phyloP scores from a whole-genome alignment of 164 flowering plant species.

The Piper longum region DNA sequence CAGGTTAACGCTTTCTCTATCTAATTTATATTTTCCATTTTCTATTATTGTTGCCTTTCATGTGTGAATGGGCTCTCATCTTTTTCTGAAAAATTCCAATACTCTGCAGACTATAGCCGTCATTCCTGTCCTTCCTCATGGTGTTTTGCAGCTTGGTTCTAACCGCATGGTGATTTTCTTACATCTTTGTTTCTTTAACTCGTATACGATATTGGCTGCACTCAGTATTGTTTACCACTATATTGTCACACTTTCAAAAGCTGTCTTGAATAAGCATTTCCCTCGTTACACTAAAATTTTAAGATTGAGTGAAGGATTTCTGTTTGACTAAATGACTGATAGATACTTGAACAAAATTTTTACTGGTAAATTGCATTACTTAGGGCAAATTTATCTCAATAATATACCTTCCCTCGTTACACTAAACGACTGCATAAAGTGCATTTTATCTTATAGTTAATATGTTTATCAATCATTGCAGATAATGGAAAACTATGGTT shows the following conservation, averaged over 20 bases:
- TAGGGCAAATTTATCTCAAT: no score
- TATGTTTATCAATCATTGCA: conserved; percentile 19
- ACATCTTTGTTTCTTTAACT: background rate
- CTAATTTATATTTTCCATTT: background rate
- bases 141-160: conserved; percentile 83
- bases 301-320: no score
- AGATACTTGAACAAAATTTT: no score
- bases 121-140: conserved; percentile 74
- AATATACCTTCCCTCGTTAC: no score
- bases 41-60: background rate
- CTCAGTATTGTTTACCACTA: background rate
- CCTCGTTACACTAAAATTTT: background rate
- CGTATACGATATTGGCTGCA: background rate
- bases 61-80: background rate
- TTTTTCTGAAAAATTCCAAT: background rate
- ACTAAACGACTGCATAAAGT: no score
- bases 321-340: no score
- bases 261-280: background rate
- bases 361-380: no score
- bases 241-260: background rate
- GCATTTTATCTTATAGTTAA: no score
- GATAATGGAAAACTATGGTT: conserved; percentile 61
- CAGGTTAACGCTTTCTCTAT: conserved; percentile 28
- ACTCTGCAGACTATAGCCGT: conserved; percentile 69
- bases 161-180: conserved; percentile 32